Percentiles rank a stretch among this genome's conserved stretches.
phyloP scores from a whole-genome alignment of 2,329 filamentous ascomycete species.

The Hymenoscyphus fructigenus region DNA sequence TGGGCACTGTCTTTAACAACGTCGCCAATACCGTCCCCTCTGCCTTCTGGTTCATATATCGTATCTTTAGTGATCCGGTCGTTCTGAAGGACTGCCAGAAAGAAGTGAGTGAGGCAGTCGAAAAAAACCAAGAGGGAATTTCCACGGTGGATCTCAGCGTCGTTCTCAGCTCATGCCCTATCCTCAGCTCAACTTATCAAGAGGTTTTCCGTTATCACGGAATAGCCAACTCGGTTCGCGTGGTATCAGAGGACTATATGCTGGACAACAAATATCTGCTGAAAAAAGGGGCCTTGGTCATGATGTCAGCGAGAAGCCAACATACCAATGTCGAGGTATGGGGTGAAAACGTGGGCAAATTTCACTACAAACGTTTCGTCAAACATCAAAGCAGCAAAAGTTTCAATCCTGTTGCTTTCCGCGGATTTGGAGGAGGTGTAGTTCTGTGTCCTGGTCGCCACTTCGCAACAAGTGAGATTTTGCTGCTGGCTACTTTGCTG shows the following conservation, averaged over 20 bases:
- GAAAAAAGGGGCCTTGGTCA: conserved; percentile 38
- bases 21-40: conserved; percentile 39
- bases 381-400: conserved; percentile 15
- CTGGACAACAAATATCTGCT: conserved; percentile 39
- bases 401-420: conserved; percentile 23
- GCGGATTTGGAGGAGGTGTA: conserved; percentile 39
- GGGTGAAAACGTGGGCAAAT: conserved; percentile 35
- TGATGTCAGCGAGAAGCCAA: conserved; percentile 38
- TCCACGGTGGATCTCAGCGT: conserved; percentile 1
- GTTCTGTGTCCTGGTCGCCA: conserved; percentile 40
- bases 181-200: conserved; percentile 42
- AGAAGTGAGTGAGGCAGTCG: conserved; percentile 33
- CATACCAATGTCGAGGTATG: conserved; percentile 37
- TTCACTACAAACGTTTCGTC: conserved; percentile 39
- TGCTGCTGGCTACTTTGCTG: conserved; percentile 31
- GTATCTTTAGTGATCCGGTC: conserved; percentile 34
- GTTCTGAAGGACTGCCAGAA: conserved; percentile 31
- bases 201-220: conserved; percentile 43
- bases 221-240: conserved; percentile 39
- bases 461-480: conserved; percentile 39
- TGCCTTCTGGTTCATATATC: conserved; percentile 40
- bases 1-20: conserved; percentile 5
- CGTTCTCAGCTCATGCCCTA: conserved; percentile 35
- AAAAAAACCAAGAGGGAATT: conserved; percentile 4
- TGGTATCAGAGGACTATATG: conserved; percentile 39